phyloP scores from a whole-genome alignment of 257 asterid genomes.

The Scutellaria minor region DNA sequence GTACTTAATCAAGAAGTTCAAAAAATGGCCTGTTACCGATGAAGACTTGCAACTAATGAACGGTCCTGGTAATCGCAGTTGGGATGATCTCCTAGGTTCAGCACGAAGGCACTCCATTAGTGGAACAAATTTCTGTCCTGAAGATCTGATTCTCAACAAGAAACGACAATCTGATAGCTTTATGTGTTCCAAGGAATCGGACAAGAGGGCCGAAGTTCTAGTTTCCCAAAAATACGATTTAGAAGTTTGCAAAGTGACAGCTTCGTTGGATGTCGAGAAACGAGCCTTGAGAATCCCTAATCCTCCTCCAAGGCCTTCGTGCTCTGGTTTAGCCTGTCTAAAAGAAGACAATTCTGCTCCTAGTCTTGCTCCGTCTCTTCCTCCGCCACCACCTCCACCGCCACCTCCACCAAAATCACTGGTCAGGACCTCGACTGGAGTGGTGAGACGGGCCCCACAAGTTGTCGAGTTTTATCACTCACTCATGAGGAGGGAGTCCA shows the following conservation, averaged over 20 bases:
- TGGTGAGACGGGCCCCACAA: slow-evolving; percentile 86
- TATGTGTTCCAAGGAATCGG: slow-evolving; percentile 65
- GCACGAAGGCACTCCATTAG: slow-evolving; percentile 83
- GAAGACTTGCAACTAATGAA: slow-evolving; percentile 63
- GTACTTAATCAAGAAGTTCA: slow-evolving; percentile 70
- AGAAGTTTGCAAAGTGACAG: slow-evolving; percentile 51
- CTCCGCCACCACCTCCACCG: slow-evolving; percentile 79
- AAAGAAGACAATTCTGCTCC: slow-evolving; percentile 52
- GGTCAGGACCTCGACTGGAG: slow-evolving; percentile 50
- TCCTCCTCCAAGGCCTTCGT: slow-evolving; percentile 94
- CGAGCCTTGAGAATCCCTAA: slow-evolving; percentile 78
- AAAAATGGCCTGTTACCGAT: slow-evolving; percentile 81
- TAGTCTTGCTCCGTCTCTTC: slow-evolving; percentile 38
- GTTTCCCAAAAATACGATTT: slow-evolving; percentile 54
- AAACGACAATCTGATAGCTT: slow-evolving; percentile 86
- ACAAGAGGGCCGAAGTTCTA: slow-evolving; percentile 51
- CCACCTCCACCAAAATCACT: slow-evolving; percentile 69
- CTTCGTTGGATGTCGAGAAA: slow-evolving; percentile 69
- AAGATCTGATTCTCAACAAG: slow-evolving; percentile 57
- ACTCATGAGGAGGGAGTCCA: slow-evolving; percentile 88
- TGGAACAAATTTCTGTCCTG: slow-evolving; percentile 62
- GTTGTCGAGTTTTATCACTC: slow-evolving; percentile 93
- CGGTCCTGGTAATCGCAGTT: slow-evolving; percentile 36
- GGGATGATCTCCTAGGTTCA: slow-evolving; percentile 54
- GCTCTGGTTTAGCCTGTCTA: slow-evolving; percentile 34